Evolutionary conservation across 176 grass and related monocot genomes (phyloP).

Genomic region (Carex scoparia): DNA sequence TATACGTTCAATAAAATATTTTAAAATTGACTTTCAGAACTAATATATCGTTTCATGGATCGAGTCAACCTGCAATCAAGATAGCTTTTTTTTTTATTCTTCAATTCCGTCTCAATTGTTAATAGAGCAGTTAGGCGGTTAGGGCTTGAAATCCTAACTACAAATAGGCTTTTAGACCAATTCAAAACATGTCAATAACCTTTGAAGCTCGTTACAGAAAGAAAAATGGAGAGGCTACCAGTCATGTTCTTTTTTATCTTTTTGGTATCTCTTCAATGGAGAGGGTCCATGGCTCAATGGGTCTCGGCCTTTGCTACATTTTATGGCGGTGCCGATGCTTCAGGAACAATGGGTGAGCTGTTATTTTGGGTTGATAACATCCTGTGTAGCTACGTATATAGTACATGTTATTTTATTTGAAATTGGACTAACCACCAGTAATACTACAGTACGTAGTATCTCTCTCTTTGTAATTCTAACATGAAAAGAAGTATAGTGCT

Average conservation of each 20-base stretch:
- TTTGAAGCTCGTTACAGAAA: neutral
- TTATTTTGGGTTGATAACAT: neutral
- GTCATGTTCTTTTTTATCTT: neutral
- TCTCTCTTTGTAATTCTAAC: neutral
- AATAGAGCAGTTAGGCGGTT: neutral
- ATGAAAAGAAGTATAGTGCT: neutral
- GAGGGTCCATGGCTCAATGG: slow-evolving; percentile 20
- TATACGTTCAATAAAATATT: no score
- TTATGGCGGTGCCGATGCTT: slow-evolving; percentile 25
- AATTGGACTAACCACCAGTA: no score
- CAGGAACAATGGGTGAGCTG: slow-evolving; percentile 24
- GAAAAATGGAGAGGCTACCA: neutral
- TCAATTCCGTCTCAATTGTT: neutral
- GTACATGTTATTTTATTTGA: no score
- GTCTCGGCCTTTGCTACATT: slow-evolving; percentile 22
- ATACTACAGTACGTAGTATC: neutral
- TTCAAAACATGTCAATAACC: neutral
- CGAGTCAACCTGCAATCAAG: neutral
- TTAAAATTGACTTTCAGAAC: no score
- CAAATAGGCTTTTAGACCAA: neutral
- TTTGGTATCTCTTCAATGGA: slow-evolving; percentile 8
- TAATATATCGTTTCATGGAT: no score
- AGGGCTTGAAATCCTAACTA: neutral
- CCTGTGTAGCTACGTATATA: neutral
- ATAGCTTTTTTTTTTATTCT: neutral